Base-by-base conservation (phyloP, 768 basidiomycete genomes). In the Rhizopogon rudus region DNA sequence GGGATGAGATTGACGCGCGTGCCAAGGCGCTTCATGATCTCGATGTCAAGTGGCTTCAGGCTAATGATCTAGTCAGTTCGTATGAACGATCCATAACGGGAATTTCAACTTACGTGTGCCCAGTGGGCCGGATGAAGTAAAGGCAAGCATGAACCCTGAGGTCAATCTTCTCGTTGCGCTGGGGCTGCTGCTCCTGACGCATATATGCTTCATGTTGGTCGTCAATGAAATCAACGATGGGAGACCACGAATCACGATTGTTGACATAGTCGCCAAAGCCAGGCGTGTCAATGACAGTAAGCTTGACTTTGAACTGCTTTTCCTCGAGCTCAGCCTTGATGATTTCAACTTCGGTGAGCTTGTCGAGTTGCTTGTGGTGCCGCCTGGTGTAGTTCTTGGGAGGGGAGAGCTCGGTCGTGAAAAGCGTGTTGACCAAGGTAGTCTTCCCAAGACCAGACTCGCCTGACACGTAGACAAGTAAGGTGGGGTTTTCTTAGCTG, bases 231-330 rank as follows among this genome's bases (percentile, higher is more conserved):
- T 99, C 96, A 69, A 99, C 87, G 63, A 99, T 98, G 52, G 97
- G 97, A 29, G 84, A 81, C 97, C 97, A 99, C 17, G 93, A 95
- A 73, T 98, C 97, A 54, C 93, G 85, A 83, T 99, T 99, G 91
- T 99, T 99, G 76, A 99, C 96, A 67, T 98, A 98, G 88, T 99
- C 97, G 39, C 97, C 97, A 60, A 98, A 99, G 29, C 97, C 97
- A 53, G 97, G 97, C 10, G 96, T 98, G 73, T 99, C 97, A 61
- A 99, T 96, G 69, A 98, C 97, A 16, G 91, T 95, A 60, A 99
- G 85, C 80, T 98, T 98, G 80, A 98, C 95, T 74, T 94, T 96
- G 86, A 98, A 98, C 69, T 93, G 90, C 71, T 95, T 93, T 74
- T 98, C 97, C 75, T 98, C 97, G 22, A 99, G 84, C 76, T 98